A percentile compares a stretch with the other conserved stretches of the same genome.
Evolutionary conservation across 2,329 filamentous ascomycete genomes (phyloP).

Genomic region (Scolecobasidium constrictum): DNA sequence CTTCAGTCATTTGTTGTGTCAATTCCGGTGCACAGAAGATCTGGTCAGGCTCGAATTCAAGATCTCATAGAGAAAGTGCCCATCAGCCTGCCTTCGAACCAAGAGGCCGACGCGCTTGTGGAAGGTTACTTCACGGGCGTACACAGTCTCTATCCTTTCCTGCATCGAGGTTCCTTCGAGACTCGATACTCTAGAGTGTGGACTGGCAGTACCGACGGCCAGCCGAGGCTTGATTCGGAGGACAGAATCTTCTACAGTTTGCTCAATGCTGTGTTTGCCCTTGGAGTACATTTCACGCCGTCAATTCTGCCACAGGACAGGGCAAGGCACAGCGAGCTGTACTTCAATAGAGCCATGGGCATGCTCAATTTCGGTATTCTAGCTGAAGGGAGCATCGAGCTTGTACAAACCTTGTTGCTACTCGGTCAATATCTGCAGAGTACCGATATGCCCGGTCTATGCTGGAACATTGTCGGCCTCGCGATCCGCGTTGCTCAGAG

Average conservation of each 20-base stretch:
- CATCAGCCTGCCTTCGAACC: not conserved
- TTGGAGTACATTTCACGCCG: not conserved
- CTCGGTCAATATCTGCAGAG: slow-evolving; percentile 2
- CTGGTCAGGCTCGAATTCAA: not conserved
- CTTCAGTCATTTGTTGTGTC: too few relatives aligned
- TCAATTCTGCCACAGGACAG: not conserved
- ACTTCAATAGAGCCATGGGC: not conserved
- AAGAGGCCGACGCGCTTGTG: not conserved
- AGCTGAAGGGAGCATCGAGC: not conserved
- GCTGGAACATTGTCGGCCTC: slow-evolving; percentile 4
- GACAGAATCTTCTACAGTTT: not conserved
- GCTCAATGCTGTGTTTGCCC: slow-evolving; percentile 2
- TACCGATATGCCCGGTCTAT: not conserved
- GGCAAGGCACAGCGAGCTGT: not conserved
- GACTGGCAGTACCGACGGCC: not conserved
- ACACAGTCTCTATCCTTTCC: slow-evolving; percentile 2
- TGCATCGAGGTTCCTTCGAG: not conserved
- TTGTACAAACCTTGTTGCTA: slow-evolving; percentile 3
- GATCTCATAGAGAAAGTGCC: not conserved
- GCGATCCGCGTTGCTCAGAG: slow-evolving; percentile 1
- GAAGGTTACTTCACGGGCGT: slow-evolving; percentile 2
- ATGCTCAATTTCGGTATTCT: not conserved
- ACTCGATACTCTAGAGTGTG: not conserved
- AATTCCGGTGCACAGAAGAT: too few relatives aligned
- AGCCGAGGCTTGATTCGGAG: not conserved